Percentiles rank a stretch among this genome's conserved stretches.
Evolutionary conservation across 148 eudicot species (phyloP).

Genomic region (Chenopodium formosanum): DNA sequence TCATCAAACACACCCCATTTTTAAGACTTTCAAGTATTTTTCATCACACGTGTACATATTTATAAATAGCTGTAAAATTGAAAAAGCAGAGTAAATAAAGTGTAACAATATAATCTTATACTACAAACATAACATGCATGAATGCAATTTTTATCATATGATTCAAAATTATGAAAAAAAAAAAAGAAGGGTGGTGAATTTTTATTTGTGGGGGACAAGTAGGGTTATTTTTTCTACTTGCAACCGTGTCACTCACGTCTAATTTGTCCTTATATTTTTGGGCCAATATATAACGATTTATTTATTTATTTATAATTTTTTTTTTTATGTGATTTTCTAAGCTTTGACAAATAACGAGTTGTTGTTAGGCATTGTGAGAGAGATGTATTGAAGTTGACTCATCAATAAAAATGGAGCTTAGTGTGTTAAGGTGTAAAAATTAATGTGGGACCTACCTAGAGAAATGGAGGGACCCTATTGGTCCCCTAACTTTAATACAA

Average conservation of each 20-base stretch:
- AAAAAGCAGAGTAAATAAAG: neutral
- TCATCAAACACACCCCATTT: neutral
- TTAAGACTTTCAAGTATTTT: slow-evolving; percentile 9
- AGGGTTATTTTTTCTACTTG: slow-evolving; percentile 40
- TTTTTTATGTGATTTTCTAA: neutral
- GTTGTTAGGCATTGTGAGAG: slow-evolving; percentile 23
- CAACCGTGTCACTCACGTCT: slow-evolving; percentile 37
- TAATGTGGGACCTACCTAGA: neutral
- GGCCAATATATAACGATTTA: neutral
- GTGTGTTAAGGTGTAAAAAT: neutral
- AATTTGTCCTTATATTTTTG: slow-evolving; percentile 27
- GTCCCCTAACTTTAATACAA: slow-evolving; percentile 55
- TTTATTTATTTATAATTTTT: neutral
- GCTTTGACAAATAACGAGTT: slow-evolving; percentile 34
- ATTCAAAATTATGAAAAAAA: neutral
- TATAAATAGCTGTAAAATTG: neutral
- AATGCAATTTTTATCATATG: neutral
- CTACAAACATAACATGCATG: neutral
- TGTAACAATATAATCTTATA: neutral
- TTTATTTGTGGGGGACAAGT: slow-evolving; percentile 19
- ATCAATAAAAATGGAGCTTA: slow-evolving; percentile 47
- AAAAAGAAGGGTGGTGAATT: neutral
- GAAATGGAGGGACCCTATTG: slow-evolving; percentile 39
- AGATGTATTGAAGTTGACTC: slow-evolving; percentile 52
- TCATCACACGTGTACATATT: slow-evolving; percentile 25